Conservation (phyloP, 176 grass and related monocot genomes). For the Pontederia crassipes region DNA sequence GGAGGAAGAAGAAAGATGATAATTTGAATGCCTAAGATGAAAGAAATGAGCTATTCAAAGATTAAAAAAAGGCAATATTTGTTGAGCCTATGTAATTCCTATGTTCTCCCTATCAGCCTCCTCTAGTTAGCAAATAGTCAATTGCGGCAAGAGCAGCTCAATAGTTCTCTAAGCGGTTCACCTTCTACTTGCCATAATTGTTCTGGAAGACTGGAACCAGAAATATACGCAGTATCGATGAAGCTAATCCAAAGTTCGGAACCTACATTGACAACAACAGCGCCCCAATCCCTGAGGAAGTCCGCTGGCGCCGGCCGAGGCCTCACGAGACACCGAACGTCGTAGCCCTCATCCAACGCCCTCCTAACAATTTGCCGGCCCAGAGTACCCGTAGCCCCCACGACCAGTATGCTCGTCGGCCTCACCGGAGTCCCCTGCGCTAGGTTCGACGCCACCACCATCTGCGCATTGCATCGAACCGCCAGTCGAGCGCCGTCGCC, state of each 20-base stretch:
- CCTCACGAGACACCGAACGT: conserved; percentile 93
- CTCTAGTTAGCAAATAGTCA: no score
- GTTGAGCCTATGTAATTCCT: background rate
- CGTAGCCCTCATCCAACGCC: conserved; percentile 95
- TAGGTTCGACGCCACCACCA: conserved; percentile 56
- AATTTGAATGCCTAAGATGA: background rate
- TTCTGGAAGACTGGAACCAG: no score
- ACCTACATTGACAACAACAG: conserved; percentile 83
- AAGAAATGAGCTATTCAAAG: background rate
- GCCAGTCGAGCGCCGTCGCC: conserved; percentile 26
- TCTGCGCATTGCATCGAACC: conserved; percentile 60
- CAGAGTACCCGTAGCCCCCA: conserved; percentile 85
- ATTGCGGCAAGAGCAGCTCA: no score
- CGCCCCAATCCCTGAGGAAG: conserved; percentile 94
- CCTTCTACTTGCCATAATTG: background rate
- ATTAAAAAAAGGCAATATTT: background rate
- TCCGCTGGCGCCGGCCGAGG: conserved; percentile 86
- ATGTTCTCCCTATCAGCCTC: no score
- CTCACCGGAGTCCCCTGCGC: conserved; percentile 86
- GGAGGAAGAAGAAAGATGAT: background rate
- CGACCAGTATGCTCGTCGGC: conserved; percentile 77
- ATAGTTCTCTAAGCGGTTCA: no score
- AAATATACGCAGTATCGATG: background rate
- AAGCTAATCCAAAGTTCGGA: background rate
- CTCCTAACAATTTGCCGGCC: conserved; percentile 79